phyloP scores from a whole-genome alignment of 2,329 filamentous ascomycete genomes.

The Pseudogymnoascus destructans region DNA sequence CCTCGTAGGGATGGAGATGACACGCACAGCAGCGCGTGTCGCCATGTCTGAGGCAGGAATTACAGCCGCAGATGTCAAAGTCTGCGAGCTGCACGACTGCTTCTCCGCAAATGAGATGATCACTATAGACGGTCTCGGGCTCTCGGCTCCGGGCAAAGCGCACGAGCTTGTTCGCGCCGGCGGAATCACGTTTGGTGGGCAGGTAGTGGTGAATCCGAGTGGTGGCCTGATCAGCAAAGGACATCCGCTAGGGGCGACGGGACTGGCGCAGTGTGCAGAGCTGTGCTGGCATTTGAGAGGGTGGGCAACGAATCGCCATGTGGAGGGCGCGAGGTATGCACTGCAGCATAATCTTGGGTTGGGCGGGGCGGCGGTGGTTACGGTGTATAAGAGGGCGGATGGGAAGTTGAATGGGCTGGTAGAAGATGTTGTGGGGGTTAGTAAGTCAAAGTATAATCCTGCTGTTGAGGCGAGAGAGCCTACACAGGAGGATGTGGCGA shows the following conservation, averaged over 20 bases:
- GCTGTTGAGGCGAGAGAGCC: conserved; percentile 76
- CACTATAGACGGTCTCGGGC: conserved; percentile 71
- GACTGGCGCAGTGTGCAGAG: conserved; percentile 86
- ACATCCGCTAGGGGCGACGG: conserved; percentile 79
- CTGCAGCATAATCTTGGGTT: conserved; percentile 86
- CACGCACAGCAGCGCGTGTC: conserved; percentile 49
- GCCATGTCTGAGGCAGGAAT: conserved; percentile 63
- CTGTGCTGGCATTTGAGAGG: conserved; percentile 84
- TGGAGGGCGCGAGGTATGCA: conserved; percentile 52
- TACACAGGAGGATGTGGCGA: conserved; percentile 32
- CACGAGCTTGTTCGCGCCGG: conserved; percentile 79
- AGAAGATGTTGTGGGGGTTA: conserved; percentile 48
- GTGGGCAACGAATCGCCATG: conserved; percentile 81
- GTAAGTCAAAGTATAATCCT: conserved; percentile 71
- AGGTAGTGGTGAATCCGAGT: conserved; percentile 65
- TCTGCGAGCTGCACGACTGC: conserved; percentile 95
- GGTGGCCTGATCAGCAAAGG: conserved; percentile 89
- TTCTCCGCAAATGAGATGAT: conserved; percentile 94
- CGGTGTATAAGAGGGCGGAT: conserved; percentile 72
- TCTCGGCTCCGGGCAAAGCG: conserved; percentile 67
- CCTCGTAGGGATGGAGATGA: conserved; percentile 82
- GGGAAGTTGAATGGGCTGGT: conserved; percentile 46
- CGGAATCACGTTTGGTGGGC: conserved; percentile 79
- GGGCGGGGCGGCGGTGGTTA: conserved; percentile 78
- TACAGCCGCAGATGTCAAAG: conserved; percentile 56